phyloP scores from a whole-genome alignment of 1,284 basidiomycete species.

The Paramarasmius palmivorus region DNA sequence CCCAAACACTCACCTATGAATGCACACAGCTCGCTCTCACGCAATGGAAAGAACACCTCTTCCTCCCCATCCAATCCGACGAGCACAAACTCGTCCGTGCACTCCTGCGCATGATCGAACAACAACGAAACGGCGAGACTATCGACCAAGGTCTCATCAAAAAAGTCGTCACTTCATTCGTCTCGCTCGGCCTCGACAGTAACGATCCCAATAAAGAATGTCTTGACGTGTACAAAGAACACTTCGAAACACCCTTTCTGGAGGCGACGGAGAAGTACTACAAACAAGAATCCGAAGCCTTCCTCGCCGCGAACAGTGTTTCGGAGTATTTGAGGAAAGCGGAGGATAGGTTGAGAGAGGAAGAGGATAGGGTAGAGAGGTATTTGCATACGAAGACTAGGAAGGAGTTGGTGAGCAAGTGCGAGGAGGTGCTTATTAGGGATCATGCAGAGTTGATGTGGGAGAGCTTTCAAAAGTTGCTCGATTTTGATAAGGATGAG shows the following conservation, averaged over 20 bases:
- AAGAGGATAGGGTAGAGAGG: slow-evolving; percentile 93
- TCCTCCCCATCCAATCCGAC: slow-evolving; percentile 83
- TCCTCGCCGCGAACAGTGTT: slow-evolving; percentile 88
- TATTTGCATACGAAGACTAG: slow-evolving; percentile 91
- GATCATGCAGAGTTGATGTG: slow-evolving; percentile 88
- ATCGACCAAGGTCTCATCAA: slow-evolving; percentile 95
- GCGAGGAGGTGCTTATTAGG: slow-evolving; percentile 91
- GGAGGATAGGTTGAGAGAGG: slow-evolving; percentile 89
- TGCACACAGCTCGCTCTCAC: slow-evolving; percentile 85
- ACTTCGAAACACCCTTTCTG: slow-evolving; percentile 91
- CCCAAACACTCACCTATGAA: slow-evolving; percentile 6
- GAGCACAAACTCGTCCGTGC: slow-evolving; percentile 85
- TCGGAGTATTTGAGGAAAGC: slow-evolving; percentile 98
- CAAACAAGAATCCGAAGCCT: slow-evolving; percentile 86
- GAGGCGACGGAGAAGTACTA: slow-evolving; percentile 91
- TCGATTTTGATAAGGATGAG: slow-evolving; percentile 92
- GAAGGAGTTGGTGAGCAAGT: slow-evolving; percentile 85
- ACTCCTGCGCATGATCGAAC: slow-evolving; percentile 86
- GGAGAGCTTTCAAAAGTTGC: slow-evolving; percentile 92
- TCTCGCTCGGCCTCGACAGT: slow-evolving; percentile 94
- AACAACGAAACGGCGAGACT: slow-evolving; percentile 92
- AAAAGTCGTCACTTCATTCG: slow-evolving; percentile 95
- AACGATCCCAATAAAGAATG: slow-evolving; percentile 89
- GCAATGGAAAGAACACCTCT: slow-evolving; percentile 94
- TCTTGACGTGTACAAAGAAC: slow-evolving; percentile 92